These are phyloP conservation scores for Brassica balearica DNA, from an alignment of 441 rosid species.

Conservation along the genomic window DNA sequence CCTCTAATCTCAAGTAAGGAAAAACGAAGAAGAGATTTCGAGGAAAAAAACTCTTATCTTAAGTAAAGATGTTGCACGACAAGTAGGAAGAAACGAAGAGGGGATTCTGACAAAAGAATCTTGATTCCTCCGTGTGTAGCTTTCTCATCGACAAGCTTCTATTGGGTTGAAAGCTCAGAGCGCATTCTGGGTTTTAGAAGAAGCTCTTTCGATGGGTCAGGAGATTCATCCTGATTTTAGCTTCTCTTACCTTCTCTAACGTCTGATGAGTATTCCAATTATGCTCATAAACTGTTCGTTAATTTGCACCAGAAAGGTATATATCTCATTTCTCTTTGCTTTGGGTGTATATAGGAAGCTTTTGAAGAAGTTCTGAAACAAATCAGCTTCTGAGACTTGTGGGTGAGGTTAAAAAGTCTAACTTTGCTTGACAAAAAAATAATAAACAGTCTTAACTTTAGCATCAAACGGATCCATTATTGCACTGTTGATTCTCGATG, in stretches of 20 bases:
- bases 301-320: constrained; percentile 63
- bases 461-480: no score
- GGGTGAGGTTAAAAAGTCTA: constrained; percentile 51
- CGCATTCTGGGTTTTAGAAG: no score
- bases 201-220: neutral
- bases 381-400: constrained; percentile 54
- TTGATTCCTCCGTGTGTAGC: constrained; percentile 59
- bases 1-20: no score
- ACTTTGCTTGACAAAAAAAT: neutral
- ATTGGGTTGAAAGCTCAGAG: constrained; percentile 44
- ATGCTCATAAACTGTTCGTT: constrained; percentile 63
- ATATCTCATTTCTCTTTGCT: constrained; percentile 32
- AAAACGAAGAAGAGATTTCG: no score
- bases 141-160: constrained; percentile 54
- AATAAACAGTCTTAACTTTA: no score
- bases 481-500: no score
- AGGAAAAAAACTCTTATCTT: no score
- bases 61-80: no score
- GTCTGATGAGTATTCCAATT: constrained; percentile 56
- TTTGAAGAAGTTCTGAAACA: constrained; percentile 51
- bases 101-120: constrained; percentile 11
- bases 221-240: constrained; percentile 60
- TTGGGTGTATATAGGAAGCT: constrained; percentile 76
- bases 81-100: no score
- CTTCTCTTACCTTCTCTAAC: constrained; percentile 66